phyloP scores from a whole-genome alignment of 345 rosid species.

The Camelina laxa region DNA sequence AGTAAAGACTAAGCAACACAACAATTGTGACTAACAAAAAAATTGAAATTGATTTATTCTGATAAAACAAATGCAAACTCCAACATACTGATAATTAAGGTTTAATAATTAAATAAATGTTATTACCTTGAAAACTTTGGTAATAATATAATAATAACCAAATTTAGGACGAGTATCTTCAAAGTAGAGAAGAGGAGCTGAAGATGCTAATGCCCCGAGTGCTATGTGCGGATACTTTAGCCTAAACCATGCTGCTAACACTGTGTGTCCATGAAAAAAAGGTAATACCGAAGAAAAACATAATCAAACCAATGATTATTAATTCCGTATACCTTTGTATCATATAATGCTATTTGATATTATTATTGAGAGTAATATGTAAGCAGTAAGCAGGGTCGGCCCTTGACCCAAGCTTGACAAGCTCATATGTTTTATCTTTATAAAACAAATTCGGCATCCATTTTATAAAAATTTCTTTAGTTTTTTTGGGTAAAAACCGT shows the following conservation, averaged over 20 bases:
- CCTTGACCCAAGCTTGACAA: no score
- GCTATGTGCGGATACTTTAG: not conserved
- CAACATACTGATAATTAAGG: not conserved
- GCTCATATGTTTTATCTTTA: no score
- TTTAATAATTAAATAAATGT: not conserved
- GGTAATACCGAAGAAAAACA: not conserved
- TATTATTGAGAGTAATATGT: no score
- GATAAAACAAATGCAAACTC: not conserved
- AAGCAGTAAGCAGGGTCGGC: no score
- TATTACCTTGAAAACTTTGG: not conserved
- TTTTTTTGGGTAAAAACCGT: not conserved
- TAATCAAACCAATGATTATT: no score
- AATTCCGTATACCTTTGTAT: not conserved
- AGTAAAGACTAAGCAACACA: not conserved
- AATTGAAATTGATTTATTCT: not conserved
- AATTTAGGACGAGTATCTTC: not conserved
- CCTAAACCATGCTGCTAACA: not conserved
- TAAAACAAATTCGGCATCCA: not conserved
- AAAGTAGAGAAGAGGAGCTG: not conserved
- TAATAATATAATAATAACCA: not conserved
- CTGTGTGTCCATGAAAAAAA: not conserved
- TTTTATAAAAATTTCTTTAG: no score
- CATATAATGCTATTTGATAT: not conserved
- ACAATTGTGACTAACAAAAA: no score
- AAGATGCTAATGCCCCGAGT: not conserved